Evolutionary conservation across 306 rosid species (phyloP), one percentile per base, ranked within the genome.

Genomic region (Sophora flavescens): DNA sequence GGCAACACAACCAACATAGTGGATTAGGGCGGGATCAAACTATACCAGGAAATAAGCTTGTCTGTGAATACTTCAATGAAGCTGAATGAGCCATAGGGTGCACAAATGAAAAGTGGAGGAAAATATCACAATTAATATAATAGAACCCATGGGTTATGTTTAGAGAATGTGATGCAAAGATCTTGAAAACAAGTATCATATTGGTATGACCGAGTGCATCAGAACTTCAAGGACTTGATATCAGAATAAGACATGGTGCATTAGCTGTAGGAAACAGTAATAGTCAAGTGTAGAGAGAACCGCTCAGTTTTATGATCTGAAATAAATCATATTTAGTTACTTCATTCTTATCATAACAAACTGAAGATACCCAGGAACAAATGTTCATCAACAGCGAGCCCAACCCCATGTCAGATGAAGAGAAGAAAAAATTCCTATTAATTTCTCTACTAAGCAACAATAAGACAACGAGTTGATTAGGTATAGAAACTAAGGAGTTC

Each of bases 11-110:
- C 42, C 70, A 78, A 51, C 51, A 63, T 8, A 42, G 28, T 41
- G 75, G 52, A 57, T 66, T n/a, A 36, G 66, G 72, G 80, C 36
- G 58, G 72, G 47, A 68, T 78, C 68, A 67, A 75, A 77, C 44
- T 74, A 72, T 86, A 94, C 97, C 98, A 94, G 22, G 95, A 91
- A 85, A 94, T 84, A 85, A 91, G 83, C 80, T 84, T 89, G 87
- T 94, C 97, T 2, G 96, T 81, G 87, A 87, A 90, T 30, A 83
- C 88, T 87, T 94, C 97, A 56, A 92, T 61, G 12, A 91, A 89
- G 84, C 93, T 94, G 89, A 94, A 94, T 63, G 97, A 94, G 67
- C 98, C 98, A 54, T 81, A 94, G 76, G 91, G 97, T 94, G 92
- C 81, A 89, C 56, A 57, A 11, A 59, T 62, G 51, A 81, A 57